These are phyloP conservation scores for Chalaropsis ovoidea DNA, from an alignment of 2,329 filamentous ascomycete species.

Conservation along the genomic window DNA sequence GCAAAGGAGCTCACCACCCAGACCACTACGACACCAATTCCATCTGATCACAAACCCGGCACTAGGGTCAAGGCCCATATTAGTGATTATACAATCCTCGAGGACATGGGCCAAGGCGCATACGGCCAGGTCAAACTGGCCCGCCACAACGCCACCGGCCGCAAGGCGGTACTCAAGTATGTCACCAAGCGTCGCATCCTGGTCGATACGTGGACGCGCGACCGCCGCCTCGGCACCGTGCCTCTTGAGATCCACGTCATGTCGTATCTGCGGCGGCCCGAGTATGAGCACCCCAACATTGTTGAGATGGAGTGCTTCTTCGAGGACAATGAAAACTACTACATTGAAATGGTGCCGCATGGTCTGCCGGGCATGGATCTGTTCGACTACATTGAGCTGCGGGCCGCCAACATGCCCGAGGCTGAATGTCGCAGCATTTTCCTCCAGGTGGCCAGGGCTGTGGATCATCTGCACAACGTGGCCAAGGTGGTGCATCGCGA, in stretches of 20 bases:
- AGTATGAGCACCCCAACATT: constrained; percentile 56
- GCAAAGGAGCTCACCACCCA: not conserved
- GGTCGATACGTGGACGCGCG: constrained; percentile 95
- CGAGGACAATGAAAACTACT: constrained; percentile 83
- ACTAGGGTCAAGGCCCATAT: constrained; percentile 46
- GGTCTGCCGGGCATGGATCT: constrained; percentile 95
- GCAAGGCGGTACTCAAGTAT: constrained; percentile 92
- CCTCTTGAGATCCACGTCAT: constrained; percentile 94
- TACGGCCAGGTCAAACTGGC: constrained; percentile 97
- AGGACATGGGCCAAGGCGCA: constrained; percentile 97
- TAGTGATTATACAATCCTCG: constrained; percentile 78
- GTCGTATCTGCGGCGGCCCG: constrained; percentile 75
- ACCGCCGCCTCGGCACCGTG: constrained; percentile 84
- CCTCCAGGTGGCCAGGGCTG: constrained; percentile 76
- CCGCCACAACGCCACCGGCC: constrained; percentile 66
- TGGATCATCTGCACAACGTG: constrained; percentile 84
- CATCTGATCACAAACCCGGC: constrained; percentile 51
- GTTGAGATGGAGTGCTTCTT: constrained; percentile 66
- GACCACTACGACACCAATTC: constrained; percentile 25
- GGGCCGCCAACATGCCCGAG: constrained; percentile 85
- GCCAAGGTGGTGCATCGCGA: constrained; percentile 91
- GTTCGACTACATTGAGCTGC: constrained; percentile 96
- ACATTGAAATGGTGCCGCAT: constrained; percentile 96
- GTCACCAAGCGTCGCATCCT: constrained; percentile 94
- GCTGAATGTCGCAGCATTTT: constrained; percentile 90